phyloP scores from a whole-genome alignment of 345 rosid species.

The Bruguiera sexangula region DNA sequence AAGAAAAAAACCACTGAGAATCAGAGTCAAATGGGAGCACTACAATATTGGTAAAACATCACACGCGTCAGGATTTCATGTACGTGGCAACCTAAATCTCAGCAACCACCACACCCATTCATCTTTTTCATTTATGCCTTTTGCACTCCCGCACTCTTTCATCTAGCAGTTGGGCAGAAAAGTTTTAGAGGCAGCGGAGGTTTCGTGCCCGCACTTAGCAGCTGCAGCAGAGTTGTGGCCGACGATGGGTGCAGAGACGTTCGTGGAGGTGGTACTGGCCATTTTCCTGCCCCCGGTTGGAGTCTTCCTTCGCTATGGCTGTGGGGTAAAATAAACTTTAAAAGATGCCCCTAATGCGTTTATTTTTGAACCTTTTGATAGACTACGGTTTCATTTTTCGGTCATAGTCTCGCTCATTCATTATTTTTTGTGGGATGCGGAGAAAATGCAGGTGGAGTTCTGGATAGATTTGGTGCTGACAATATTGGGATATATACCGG shows the following conservation, averaged over 20 bases:
- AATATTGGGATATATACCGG: constrained; percentile 71
- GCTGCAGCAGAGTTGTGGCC: not conserved
- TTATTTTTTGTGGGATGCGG: not conserved
- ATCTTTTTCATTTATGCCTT: not conserved
- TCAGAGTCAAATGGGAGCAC: constrained; percentile 9
- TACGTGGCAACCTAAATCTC: constrained; percentile 8
- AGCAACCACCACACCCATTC: not conserved
- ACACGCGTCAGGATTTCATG: constrained; percentile 8
- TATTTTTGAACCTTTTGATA: not conserved
- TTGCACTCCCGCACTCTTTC: not conserved
- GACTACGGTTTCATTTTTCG: not conserved
- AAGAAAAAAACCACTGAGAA: not conserved
- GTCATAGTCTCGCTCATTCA: not conserved
- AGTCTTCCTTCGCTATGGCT: constrained; percentile 88
- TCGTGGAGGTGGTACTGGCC: constrained; percentile 75
- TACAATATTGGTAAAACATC: not conserved
- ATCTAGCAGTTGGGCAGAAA: not conserved
- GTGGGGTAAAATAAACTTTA: constrained; percentile 47
- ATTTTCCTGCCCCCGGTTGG: constrained; percentile 91
- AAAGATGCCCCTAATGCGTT: not conserved
- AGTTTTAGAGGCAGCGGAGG: not conserved
- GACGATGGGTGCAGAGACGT: constrained; percentile 75
- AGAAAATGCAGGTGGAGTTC: constrained; percentile 66
- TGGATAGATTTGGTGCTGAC: constrained; percentile 86
- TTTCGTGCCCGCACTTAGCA: not conserved